phyloP scores from a whole-genome alignment of 345 rosid species.

The Draba incana region DNA sequence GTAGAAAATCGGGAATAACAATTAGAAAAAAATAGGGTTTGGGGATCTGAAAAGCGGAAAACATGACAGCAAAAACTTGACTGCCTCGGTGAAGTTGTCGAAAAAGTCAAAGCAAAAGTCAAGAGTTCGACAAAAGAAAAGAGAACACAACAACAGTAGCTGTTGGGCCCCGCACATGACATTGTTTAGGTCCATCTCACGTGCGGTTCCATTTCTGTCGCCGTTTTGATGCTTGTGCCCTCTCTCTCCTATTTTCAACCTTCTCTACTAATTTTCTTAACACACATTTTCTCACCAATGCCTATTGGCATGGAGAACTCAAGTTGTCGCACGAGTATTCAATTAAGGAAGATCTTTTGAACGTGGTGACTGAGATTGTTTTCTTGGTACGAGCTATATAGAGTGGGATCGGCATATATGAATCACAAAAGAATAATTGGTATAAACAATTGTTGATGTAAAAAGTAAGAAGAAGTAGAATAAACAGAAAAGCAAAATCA shows the following conservation, averaged over 20 bases:
- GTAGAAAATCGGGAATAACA: background rate
- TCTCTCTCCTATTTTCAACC: conserved; percentile 6
- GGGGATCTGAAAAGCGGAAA: conserved; percentile 64
- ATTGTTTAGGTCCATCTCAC: conserved; percentile 44
- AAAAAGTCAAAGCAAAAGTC: conserved; percentile 44
- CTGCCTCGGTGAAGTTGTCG: conserved; percentile 47
- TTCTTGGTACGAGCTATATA: no score
- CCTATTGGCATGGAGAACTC: background rate
- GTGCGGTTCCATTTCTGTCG: conserved; percentile 60
- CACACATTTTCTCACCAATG: background rate
- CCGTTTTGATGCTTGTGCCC: conserved; percentile 71
- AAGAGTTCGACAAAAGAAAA: conserved; percentile 31
- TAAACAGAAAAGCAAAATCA: no score
- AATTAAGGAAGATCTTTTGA: no score
- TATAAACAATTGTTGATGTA: no score
- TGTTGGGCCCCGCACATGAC: conserved; percentile 43
- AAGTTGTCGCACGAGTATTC: no score
- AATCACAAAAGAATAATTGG: no score
- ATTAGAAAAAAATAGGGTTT: background rate
- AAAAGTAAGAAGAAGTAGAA: no score
- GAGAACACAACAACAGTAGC: conserved; percentile 41
- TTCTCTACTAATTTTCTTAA: background rate
- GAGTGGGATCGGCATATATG: no score
- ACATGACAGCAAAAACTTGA: conserved; percentile 53
- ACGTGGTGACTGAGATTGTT: no score